Base-by-base conservation (phyloP, 2,329 filamentous ascomycete genomes). In the Phialocephala subalpina region DNA sequence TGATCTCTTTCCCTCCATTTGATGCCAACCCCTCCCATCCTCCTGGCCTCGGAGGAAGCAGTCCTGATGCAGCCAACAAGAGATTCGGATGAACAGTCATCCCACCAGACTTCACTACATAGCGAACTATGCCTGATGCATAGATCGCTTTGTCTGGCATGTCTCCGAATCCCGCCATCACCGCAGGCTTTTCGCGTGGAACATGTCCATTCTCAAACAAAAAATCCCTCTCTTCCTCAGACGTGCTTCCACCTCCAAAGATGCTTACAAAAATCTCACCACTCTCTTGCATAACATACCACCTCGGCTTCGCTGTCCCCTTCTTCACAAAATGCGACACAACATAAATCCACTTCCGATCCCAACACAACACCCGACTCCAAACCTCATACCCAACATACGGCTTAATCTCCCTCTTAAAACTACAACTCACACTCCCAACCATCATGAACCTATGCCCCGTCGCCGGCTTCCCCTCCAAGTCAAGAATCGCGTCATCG, bases 71-170 rank as follows among this genome's bases (percentile, higher is more conserved):
- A 49, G 87, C 83, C 29, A 98, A 82, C 9, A 95, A 83, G 56
- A 92, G 83, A 71, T 94, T 91, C 0, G 96, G 94, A 70, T 94
- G 88, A 3, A 98, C 87, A 0, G 95, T 98, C 73, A 96, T 83
- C 22, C 47, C n/a, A 12, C 62, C 62, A 40, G 36, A 25, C 82
- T 94, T 94, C 77, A 92, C 90, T 53, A 94, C 92, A 77, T 94
- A 94, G 81, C 93, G 93, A 80, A 86, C 90, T 38, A 94, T 78
- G 1, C 88, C 89, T 0, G 89, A 88, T 1, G 92, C 92, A 70
- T 90, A 84, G 47, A 94, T 83, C 6, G 71, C 40, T 42, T 16
- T 42, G 16, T 42, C 40, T 18, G 40, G 40, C 2, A 42, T n/a
- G 2, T 42, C 40, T n/a, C 40, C 40, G n/a, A 42, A 42, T 3